Conservation (phyloP, 1,139 yeast genomes). For the Debaryomyces sp. region DNA sequence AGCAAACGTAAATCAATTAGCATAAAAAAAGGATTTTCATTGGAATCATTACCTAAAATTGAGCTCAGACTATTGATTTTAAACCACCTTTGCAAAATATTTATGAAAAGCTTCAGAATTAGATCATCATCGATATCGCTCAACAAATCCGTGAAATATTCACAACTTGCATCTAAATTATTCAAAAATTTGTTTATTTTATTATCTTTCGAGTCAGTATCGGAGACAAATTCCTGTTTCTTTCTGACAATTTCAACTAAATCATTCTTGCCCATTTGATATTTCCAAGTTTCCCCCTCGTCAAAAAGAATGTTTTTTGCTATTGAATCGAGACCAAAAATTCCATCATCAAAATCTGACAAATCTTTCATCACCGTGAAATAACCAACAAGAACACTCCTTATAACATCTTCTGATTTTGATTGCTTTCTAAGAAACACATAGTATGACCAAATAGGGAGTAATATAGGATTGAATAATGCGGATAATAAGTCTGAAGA, state of each 20-base stretch:
- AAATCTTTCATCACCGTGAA: slow-evolving; percentile 39
- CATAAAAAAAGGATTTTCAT: slow-evolving; percentile 54
- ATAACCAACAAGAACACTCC: slow-evolving; percentile 51
- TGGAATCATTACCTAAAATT: slow-evolving; percentile 21
- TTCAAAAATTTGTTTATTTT: slow-evolving; percentile 36
- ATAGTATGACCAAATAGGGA: slow-evolving; percentile 64
- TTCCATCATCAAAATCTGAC: slow-evolving; percentile 20
- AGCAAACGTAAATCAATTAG: slow-evolving; percentile 66
- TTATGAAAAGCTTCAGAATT: slow-evolving; percentile 52
- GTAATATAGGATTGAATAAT: slow-evolving; percentile 47
- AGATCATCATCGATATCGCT: slow-evolving; percentile 51
- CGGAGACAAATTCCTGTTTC: slow-evolving; percentile 8
- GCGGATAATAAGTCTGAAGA: slow-evolving; percentile 42
- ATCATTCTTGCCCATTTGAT: slow-evolving; percentile 53
- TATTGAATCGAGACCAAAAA: slow-evolving; percentile 38
- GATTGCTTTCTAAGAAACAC: slow-evolving; percentile 47
- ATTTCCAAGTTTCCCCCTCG: slow-evolving; percentile 55
- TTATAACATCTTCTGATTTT: slow-evolving; percentile 46
- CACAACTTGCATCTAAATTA: slow-evolving; percentile 55
- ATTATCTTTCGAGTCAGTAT: slow-evolving; percentile 21
- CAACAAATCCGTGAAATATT: slow-evolving; percentile 49
- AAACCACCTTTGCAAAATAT: slow-evolving; percentile 64
- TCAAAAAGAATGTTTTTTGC: slow-evolving; percentile 47
- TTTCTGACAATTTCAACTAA: slow-evolving; percentile 51
- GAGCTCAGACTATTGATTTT: slow-evolving; percentile 18